These are phyloP conservation scores for Nymphaea colorata DNA, from an alignment of 164 flowering plant species.

Conservation along the genomic window DNA sequence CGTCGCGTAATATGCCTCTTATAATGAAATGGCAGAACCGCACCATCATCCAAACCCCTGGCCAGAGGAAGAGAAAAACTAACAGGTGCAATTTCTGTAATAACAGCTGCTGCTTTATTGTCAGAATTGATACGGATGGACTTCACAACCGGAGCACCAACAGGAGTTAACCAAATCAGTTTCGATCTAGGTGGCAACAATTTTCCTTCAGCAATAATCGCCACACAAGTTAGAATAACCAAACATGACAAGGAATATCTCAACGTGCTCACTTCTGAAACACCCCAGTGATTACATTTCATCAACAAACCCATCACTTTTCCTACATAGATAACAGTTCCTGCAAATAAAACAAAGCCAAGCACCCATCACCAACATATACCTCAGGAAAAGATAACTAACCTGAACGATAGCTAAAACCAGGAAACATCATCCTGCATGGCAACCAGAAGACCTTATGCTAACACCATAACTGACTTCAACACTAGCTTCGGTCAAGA, in stretches of 20 bases:
- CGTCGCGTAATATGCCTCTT: constrained; percentile 18
- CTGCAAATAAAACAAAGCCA: neutral
- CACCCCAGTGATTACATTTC: neutral
- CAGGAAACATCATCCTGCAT: neutral
- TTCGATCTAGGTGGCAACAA: neutral
- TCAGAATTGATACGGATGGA: neutral
- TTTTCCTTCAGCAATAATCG: neutral
- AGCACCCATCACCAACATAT: neutral
- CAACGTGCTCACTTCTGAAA: neutral
- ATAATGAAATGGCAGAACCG: constrained; percentile 21
- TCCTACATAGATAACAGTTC: neutral
- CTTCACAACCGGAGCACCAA: neutral
- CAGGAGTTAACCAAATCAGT: neutral
- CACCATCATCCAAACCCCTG: constrained; percentile 1
- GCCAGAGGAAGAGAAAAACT: constrained; percentile 29
- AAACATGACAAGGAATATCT: neutral
- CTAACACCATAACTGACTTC: neutral
- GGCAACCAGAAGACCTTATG: neutral
- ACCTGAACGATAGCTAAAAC: neutral
- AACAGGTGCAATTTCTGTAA: constrained; percentile 11
- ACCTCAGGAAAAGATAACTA: neutral
- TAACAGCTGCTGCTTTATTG: neutral
- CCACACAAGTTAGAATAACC: neutral
- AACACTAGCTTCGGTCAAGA: neutral
- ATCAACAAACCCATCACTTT: neutral